phyloP scores from a whole-genome alignment of 768 basidiomycete species.

The Termitomyces eurrhizus region DNA sequence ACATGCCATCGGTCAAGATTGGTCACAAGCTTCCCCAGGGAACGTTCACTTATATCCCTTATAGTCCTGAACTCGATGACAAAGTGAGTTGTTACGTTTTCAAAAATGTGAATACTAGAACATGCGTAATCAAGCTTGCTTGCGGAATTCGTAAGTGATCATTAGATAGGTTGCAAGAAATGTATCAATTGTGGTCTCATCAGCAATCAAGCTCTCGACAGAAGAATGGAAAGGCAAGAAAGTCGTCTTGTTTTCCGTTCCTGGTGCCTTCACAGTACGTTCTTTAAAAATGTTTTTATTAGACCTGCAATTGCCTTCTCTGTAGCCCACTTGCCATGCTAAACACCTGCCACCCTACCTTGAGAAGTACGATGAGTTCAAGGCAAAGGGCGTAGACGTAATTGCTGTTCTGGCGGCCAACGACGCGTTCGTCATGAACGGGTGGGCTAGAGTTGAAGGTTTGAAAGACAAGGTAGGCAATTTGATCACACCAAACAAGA shows the following conservation, averaged over 20 bases:
- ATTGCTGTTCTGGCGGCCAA: constrained; percentile 76
- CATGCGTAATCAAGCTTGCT: constrained; percentile 34
- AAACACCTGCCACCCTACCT: constrained; percentile 66
- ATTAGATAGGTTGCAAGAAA: not conserved
- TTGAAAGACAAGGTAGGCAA: constrained; percentile 60
- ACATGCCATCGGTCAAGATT: constrained; percentile 28
- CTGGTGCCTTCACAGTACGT: constrained; percentile 77
- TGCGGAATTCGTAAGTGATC: constrained; percentile 61
- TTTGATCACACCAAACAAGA: not conserved
- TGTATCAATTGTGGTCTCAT: constrained; percentile 6
- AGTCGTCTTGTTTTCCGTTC: constrained; percentile 74
- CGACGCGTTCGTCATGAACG: constrained; percentile 74
- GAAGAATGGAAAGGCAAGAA: constrained; percentile 78
- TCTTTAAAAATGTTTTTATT: not conserved
- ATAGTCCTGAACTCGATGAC: constrained; percentile 58
- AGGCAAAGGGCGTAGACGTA: constrained; percentile 70
- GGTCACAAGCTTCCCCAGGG: constrained; percentile 36
- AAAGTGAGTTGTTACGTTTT: constrained; percentile 35
- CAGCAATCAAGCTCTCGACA: constrained; percentile 53
- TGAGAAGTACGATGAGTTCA: constrained; percentile 67
- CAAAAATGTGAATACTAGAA: not conserved
- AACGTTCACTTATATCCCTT: constrained; percentile 53
- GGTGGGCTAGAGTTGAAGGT: constrained; percentile 54
- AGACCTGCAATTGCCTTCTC: constrained; percentile 19
- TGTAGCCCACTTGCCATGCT: constrained; percentile 59